Evolutionary conservation across 2,329 filamentous ascomycete genomes (phyloP).

Genomic region (Neonectria magnoliae): DNA sequence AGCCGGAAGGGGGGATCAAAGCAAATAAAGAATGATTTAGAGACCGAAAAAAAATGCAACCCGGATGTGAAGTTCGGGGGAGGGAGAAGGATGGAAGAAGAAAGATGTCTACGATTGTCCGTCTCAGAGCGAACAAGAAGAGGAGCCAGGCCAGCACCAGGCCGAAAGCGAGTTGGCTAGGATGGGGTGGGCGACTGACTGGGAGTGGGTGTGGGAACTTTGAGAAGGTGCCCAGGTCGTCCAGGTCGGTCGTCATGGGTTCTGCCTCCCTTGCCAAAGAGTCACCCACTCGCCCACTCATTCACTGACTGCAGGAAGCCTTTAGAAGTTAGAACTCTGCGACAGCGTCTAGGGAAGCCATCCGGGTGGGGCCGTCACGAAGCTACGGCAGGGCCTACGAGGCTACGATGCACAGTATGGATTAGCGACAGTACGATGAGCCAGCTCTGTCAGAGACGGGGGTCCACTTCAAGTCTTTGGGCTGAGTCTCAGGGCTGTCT

Average conservation of each 20-base stretch:
- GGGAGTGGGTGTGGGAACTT: neutral
- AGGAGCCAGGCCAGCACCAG: slow-evolving; percentile 23
- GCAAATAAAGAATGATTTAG: slow-evolving; percentile 33
- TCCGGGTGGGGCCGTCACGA: slow-evolving; percentile 2
- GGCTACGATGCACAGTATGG: neutral
- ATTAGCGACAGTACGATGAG: neutral
- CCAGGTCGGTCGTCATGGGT: neutral
- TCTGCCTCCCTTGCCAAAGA: neutral
- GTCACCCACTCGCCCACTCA: neutral
- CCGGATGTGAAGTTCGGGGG: neutral
- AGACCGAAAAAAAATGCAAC: slow-evolving; percentile 16
- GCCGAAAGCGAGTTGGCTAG: neutral
- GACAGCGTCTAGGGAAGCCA: neutral
- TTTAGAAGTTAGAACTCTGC: neutral
- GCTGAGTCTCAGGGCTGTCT: no score
- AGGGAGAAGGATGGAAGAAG: slow-evolving; percentile 19
- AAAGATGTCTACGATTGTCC: slow-evolving; percentile 10
- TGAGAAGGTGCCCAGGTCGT: neutral
- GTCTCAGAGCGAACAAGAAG: slow-evolving; percentile 4
- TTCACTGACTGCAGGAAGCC: neutral
- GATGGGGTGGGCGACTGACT: neutral
- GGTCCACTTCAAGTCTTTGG: neutral
- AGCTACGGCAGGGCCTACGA: neutral
- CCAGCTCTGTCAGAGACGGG: neutral
- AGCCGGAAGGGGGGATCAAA: slow-evolving; percentile 20